Conservation (phyloP, 2,329 filamentous ascomycete genomes). For the Teratosphaeria zuluensis region DNA sequence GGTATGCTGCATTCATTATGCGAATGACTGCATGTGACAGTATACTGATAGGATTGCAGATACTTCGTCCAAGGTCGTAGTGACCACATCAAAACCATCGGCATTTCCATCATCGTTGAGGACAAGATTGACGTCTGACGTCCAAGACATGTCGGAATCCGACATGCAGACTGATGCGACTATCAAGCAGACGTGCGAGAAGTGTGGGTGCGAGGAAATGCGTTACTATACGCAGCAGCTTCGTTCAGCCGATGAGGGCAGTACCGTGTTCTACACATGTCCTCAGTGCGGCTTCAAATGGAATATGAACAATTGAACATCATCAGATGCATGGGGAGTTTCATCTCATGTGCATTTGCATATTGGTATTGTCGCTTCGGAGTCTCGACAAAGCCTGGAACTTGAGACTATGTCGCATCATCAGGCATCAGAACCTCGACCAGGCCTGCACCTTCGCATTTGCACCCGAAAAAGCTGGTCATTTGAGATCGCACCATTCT, state of each 20-base stretch:
- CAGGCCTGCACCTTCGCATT: too few relatives aligned
- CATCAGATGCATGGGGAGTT: not conserved
- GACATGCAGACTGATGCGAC: constrained; percentile 54
- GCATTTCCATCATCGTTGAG: constrained; percentile 86
- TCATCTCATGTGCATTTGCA: too few relatives aligned
- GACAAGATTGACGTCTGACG: constrained; percentile 67
- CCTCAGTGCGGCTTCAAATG: constrained; percentile 68
- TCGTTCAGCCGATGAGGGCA: constrained; percentile 88
- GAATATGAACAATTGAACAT: constrained; percentile 52
- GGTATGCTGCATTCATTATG: constrained; percentile 39
- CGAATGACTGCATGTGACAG: not conserved
- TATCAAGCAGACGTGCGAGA: constrained; percentile 61
- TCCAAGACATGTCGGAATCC: constrained; percentile 69
- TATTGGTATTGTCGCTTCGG: not conserved
- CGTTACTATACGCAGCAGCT: constrained; percentile 78
- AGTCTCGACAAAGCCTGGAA: not conserved
- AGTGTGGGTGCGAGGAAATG: constrained; percentile 74
- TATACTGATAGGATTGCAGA: constrained; percentile 39
- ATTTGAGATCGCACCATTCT: not conserved
- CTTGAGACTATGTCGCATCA: too few relatives aligned
- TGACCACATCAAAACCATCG: constrained; percentile 75
- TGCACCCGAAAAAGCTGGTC: too few relatives aligned
- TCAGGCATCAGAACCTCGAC: too few relatives aligned
- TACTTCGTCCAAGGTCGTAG: constrained; percentile 62
- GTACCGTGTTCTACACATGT: constrained; percentile 83